phyloP scores from a whole-genome alignment of 768 basidiomycete species.

The Pulveroboletus sp. region DNA sequence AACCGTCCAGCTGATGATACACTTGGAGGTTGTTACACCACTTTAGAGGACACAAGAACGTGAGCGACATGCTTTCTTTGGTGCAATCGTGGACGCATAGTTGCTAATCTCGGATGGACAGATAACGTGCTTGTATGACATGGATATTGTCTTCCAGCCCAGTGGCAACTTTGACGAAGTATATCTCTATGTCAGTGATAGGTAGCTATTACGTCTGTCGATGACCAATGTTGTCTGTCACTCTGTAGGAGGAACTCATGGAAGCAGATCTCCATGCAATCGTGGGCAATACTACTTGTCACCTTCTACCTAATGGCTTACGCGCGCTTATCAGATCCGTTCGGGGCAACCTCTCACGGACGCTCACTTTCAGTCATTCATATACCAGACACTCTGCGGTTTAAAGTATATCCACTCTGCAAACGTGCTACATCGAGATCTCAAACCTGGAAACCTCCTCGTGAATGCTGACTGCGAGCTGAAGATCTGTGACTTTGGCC shows the following conservation, averaged over 20 bases:
- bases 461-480: slow-evolving; percentile 98
- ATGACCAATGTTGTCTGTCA: slow-evolving; percentile 2
- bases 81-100: not conserved
- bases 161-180: slow-evolving; percentile 95
- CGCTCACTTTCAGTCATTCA: slow-evolving; percentile 91
- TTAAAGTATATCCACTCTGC: slow-evolving; percentile 98
- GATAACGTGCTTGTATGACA: slow-evolving; percentile 97
- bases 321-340: slow-evolving; percentile 50
- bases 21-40: slow-evolving; percentile 78
- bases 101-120: slow-evolving; percentile 29
- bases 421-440: slow-evolving; percentile 93
- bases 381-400: slow-evolving; percentile 98
- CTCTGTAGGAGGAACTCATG: slow-evolving; percentile 91
- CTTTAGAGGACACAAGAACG: slow-evolving; percentile 99
- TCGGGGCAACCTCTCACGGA: slow-evolving; percentile 86
- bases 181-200: slow-evolving; percentile 71
- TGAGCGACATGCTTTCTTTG: slow-evolving; percentile 34
- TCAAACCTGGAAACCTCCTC: slow-evolving; percentile 91
- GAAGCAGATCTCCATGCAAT: slow-evolving; percentile 99
- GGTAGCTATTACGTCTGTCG: not conserved
- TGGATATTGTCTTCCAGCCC: slow-evolving; percentile 95
- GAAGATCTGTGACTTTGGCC: slow-evolving; percentile 98
- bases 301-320: not conserved
- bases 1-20: slow-evolving; percentile 13
- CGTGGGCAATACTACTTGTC: slow-evolving; percentile 40